These are phyloP conservation scores for Stereum hirsutum DNA, from an alignment of 1,284 basidiomycete species.

Conservation along the genomic window DNA sequence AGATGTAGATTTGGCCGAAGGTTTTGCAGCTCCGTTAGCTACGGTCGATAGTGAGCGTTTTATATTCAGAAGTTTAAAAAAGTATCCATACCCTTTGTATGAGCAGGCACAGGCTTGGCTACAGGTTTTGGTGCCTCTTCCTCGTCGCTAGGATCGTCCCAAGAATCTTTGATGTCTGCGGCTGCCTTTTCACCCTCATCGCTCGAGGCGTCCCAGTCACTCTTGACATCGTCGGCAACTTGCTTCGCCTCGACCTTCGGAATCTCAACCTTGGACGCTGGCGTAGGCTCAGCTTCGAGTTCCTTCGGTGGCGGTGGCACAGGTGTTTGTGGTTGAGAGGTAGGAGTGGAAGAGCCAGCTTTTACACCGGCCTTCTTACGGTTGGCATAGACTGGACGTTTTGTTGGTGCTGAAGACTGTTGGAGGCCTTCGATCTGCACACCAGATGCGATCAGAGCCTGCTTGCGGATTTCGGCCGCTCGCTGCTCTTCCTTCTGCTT, in stretches of 20 bases:
- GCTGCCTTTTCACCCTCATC: conserved; percentile 33
- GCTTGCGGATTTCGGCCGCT: conserved; percentile 84
- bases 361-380: conserved; percentile 48
- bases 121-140: conserved; percentile 22
- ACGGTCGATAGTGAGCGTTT: no score
- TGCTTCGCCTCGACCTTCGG: conserved; percentile 13
- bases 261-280: conserved; percentile 11
- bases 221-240: conserved; percentile 45
- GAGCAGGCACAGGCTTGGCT: conserved; percentile 13
- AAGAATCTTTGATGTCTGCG: conserved; percentile 65
- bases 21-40: no score
- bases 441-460: conserved; percentile 86
- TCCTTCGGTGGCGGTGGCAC: conserved; percentile 21
- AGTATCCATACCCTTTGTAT: conserved; percentile 14
- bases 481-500: conserved; percentile 95
- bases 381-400: conserved; percentile 74
- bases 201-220: conserved; percentile 80
- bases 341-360: conserved; percentile 36
- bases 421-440: conserved; percentile 86
- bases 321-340: conserved; percentile 25
- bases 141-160: conserved; percentile 79
- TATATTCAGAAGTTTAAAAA: no score
- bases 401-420: conserved; percentile 37
- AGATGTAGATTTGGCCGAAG: no score
- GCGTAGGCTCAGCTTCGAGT: conserved; percentile 15